Percentiles rank a stretch among this genome's conserved stretches.
Conservation (phyloP, 345 rosid genomes). For the Eutrema heterophyllum region DNA sequence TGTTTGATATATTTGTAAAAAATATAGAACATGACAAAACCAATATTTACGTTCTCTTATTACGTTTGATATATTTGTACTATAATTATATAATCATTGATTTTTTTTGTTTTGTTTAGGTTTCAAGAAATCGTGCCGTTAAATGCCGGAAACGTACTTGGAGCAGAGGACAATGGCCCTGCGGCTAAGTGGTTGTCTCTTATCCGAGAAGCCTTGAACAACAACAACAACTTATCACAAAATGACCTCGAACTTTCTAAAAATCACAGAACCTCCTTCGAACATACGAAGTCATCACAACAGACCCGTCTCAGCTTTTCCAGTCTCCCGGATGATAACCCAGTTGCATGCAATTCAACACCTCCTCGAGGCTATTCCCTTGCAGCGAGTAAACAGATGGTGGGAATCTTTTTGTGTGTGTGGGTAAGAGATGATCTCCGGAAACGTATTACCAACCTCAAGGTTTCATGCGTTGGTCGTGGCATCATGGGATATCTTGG, state of each 20-base stretch:
- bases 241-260: conserved; percentile 7
- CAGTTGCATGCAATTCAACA: conserved; percentile 25
- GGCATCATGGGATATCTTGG: conserved; percentile 98
- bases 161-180: conserved; percentile 72
- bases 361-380: conserved; percentile 42
- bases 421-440: conserved; percentile 73
- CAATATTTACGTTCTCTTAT: no score
- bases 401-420: conserved; percentile 80
- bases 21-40: no score
- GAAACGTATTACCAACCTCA: conserved; percentile 50
- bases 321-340: background rate
- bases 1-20: no score
- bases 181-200: conserved; percentile 80
- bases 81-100: background rate
- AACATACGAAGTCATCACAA: conserved; percentile 21
- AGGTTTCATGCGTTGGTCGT: conserved; percentile 89
- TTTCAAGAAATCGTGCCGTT: conserved; percentile 89
- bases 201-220: conserved; percentile 61
- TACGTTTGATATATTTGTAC: no score
- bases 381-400: conserved; percentile 95
- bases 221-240: background rate
- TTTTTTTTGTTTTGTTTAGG: conserved; percentile 30
- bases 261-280: conserved; percentile 25
- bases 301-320: conserved; percentile 54
- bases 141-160: conserved; percentile 79